Base-by-base conservation (phyloP, 1,284 basidiomycete species). In the Cutaneotrichosporon cavernicola region DNA sequence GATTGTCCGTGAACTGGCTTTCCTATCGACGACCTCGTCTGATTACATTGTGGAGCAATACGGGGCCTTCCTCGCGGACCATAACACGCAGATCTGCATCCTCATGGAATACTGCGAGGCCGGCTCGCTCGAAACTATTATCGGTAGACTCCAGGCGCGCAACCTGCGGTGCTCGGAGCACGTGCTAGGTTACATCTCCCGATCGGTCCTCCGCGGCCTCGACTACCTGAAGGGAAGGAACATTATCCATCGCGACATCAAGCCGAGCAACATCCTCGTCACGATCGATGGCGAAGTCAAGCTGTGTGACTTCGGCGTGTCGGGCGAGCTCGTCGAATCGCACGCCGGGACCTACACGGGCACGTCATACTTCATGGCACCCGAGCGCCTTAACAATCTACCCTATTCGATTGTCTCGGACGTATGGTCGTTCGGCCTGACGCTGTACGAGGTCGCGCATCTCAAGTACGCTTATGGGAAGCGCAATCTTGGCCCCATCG, bases 281-380 rank as follows among this genome's bases (percentile, higher is more conserved):
- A 92, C 94, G 2, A 84, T 86, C 43, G 84, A 90, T 70, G 96
- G 96, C 30, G 82, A 92, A 52, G 89, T 98, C 76, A 97, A 96
- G 81, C 84, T 99, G 10, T 90, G 88, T 78, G 96, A 99, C 81
- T 97, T 99, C 78, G 96, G 96, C 43, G 96, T 99, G 9, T 96
- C 93, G 21, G 96, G 96, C 31, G 92, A 97, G 81, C 85, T 99
- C 53, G 87, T 97, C 70, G 88, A 91, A 75, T 96, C 92, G 30
- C 81, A 91, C 62, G 96, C 96, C 0, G 91, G 90, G 22, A 99
- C 96, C 0, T 99, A 97, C 72, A 97, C 94, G 0, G 96, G 96
- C 2, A 98, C 96, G 3, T 92, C 91, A 73, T 92, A 91, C 75
- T 99, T 98, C 82, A 98, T 98, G 92, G 93, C 94, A 90, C 96